Evolutionary conservation across 192 early-diverging fungal genomes (phyloP), one percentile per base, ranked within the genome.

Genomic region (Backusella luteola): DNA sequence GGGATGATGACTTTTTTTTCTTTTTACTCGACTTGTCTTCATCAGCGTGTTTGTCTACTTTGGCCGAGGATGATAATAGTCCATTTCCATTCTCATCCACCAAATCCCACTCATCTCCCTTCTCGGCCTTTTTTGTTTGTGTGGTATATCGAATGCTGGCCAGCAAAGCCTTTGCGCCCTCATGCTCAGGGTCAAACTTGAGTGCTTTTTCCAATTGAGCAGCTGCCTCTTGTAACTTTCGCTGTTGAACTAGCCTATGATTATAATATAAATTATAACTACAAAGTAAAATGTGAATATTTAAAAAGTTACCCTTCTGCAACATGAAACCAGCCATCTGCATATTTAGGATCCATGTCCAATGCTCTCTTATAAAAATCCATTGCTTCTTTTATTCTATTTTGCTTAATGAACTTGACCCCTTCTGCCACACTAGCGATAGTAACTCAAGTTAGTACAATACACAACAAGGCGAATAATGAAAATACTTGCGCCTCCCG

Each of bases 201-300:
- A 91, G 73, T 1, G 89, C 80, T 17, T 81, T 75, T 36, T 88
- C 83, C 26, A 95, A 85, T 35, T 90, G 84, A 42, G 73, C 49
- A 15, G 70, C 83, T 1, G 93, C 87, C 26, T 92, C 91, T 4
- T 83, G 84, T 26, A 68, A 81, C 19, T 86, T 82, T 14, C 84
- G 73, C 56, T 76, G 71, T 46, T 77, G 73, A n/a, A 77, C 44
- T 34, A 79, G 75, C 4, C 78, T 79, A 79, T 23, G 26, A 29
- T 63, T 14, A 3, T 63, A 29, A 12, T 11, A 63, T 26, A 63
- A 4, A 11, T 21, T 63, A 63, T 63, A 23, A 21, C 8, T 63
- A 63, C 29, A 63, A 12, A 63, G 15, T 12, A 12, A 34, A 21
- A 11, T 23, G 0, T 21, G 6, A 35, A 8, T 59, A 29, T 53